phyloP scores from a whole-genome alignment of 2,329 filamentous ascomycete species.

The Lachnellula willkommii region DNA sequence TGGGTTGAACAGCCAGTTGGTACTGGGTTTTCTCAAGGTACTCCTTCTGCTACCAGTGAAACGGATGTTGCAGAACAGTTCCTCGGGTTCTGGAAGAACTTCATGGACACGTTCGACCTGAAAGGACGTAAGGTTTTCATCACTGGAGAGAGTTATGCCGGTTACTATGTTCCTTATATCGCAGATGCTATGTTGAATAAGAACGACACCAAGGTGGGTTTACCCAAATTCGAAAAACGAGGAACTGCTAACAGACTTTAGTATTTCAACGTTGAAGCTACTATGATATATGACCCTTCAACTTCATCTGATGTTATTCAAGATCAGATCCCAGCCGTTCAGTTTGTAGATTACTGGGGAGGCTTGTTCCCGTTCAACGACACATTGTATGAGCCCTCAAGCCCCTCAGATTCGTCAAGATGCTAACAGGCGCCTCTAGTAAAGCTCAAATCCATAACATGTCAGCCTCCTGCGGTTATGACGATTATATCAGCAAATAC shows the following conservation, averaged over 20 bases:
- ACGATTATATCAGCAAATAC: slow-evolving; percentile 53
- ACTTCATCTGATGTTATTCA: slow-evolving; percentile 47
- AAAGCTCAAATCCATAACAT: slow-evolving; percentile 46
- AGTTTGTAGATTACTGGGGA: slow-evolving; percentile 57
- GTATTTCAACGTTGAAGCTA: slow-evolving; percentile 63
- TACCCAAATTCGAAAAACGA: background rate
- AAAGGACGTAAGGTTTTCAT: slow-evolving; percentile 67
- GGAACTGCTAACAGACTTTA: slow-evolving; percentile 32
- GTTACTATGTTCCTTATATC: slow-evolving; percentile 11
- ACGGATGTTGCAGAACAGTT: slow-evolving; percentile 67
- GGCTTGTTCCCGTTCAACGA: slow-evolving; percentile 60
- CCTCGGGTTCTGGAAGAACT: slow-evolving; percentile 74
- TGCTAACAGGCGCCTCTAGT: background rate
- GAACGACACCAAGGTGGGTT: slow-evolving; percentile 35
- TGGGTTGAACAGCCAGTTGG: slow-evolving; percentile 31
- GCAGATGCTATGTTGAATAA: slow-evolving; percentile 62
- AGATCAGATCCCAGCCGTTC: slow-evolving; percentile 44
- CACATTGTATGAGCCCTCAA: slow-evolving; percentile 35
- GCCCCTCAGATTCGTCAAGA: background rate
- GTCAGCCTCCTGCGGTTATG: slow-evolving; percentile 57
- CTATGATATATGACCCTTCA: slow-evolving; percentile 68
- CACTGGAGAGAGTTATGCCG: slow-evolving; percentile 42
- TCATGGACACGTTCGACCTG: slow-evolving; percentile 64
- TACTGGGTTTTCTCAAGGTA: slow-evolving; percentile 32
- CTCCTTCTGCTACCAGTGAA: slow-evolving; percentile 57